A percentile compares a stretch with the other conserved stretches of the same genome.
Evolutionary conservation across 805 yeast genomes (phyloP).

Genomic region (Danielia reshetovae): DNA sequence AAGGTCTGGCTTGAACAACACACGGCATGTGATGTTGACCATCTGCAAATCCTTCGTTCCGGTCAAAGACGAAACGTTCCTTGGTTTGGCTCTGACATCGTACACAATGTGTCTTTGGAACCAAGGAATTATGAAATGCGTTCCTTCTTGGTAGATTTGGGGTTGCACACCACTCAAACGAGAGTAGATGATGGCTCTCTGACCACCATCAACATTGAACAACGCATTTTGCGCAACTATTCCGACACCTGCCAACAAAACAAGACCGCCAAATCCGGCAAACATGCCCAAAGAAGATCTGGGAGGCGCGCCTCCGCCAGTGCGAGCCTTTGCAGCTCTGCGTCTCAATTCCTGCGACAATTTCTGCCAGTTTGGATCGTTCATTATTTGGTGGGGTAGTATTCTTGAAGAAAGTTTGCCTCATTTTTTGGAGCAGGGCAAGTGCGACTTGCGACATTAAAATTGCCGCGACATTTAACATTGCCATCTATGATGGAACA

Average conservation of each 20-base stretch:
- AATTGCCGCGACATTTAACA: neutral
- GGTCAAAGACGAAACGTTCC: conserved; percentile 88
- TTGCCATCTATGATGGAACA: conserved; percentile 58
- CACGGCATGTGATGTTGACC: conserved; percentile 99
- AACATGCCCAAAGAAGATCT: conserved; percentile 35
- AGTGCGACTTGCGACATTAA: conserved; percentile 1
- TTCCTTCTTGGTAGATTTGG: conserved; percentile 85
- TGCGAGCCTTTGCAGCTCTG: conserved; percentile 22
- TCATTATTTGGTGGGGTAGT: conserved; percentile 25
- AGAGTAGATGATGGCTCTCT: conserved; percentile 91
- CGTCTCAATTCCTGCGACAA: conserved; percentile 41
- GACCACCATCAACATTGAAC: conserved; percentile 92
- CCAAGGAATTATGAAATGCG: conserved; percentile 94
- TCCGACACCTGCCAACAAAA: conserved; percentile 38
- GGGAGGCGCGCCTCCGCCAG: conserved; percentile 27
- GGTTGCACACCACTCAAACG: conserved; percentile 82
- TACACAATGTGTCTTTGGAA: conserved; percentile 83
- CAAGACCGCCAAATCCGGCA: conserved; percentile 40
- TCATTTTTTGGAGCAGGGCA: neutral
- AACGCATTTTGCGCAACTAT: conserved; percentile 33
- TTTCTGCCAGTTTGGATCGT: conserved; percentile 39
- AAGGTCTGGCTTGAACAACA: conserved; percentile 83
- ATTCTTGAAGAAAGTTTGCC: neutral
- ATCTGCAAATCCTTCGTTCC: conserved; percentile 98
- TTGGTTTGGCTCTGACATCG: conserved; percentile 94